Conservation (phyloP, 805 yeast genomes). For the Candida takata region DNA sequence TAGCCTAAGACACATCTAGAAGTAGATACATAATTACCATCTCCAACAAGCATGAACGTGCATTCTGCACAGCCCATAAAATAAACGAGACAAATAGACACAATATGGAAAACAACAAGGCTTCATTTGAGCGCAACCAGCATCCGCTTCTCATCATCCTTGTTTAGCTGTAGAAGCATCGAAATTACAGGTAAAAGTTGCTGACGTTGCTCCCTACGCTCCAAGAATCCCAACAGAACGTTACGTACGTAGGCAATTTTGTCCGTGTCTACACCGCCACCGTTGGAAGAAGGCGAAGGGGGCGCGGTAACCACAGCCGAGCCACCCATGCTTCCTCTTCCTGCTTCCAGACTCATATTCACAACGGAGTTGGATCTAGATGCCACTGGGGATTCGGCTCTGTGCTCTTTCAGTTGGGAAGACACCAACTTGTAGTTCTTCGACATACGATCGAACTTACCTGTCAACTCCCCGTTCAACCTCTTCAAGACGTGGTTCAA, state of each 20-base stretch:
- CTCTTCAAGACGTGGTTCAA: conserved; percentile 47
- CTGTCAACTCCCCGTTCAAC: conserved; percentile 58
- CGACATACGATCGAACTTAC: conserved; percentile 61
- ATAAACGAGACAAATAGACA: too few species aligned
- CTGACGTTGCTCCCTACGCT: conserved; percentile 85
- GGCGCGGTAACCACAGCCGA: neutral
- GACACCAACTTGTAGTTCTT: conserved; percentile 63
- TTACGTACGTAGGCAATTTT: conserved; percentile 79
- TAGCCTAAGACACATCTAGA: too few species aligned
- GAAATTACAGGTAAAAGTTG: conserved; percentile 82
- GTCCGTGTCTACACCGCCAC: conserved; percentile 12
- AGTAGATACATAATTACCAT: too few species aligned
- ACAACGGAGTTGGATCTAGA: conserved; percentile 32
- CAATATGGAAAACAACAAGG: too few species aligned
- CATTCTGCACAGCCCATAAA: too few species aligned
- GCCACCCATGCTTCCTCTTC: too few species aligned
- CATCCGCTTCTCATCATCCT: conserved; percentile 70
- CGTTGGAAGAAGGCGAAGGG: neutral
- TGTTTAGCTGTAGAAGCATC: conserved; percentile 59
- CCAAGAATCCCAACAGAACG: conserved; percentile 84
- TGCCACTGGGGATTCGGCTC: conserved; percentile 21
- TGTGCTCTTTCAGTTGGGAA: conserved; percentile 35
- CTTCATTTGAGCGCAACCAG: conserved; percentile 27
- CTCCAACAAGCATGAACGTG: too few species aligned
- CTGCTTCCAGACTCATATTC: conserved; percentile 18